Percentiles rank a stretch among this genome's conserved stretches.
Conservation (phyloP, 2,329 filamentous ascomycete species). For the Trichoderma polysporum region DNA sequence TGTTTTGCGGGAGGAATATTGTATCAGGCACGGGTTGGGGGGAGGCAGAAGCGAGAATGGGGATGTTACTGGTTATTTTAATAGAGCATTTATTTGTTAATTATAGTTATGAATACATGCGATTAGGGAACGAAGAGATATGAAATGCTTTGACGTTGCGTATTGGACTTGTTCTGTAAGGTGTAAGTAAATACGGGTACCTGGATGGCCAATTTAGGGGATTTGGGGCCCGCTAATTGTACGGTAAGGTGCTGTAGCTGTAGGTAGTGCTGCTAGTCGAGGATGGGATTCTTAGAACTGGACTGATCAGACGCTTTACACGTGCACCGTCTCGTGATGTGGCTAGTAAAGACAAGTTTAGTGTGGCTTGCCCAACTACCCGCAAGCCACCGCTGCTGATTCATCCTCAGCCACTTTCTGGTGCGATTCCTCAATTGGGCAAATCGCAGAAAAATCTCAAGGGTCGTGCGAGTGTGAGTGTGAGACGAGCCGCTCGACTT, state of each 20-base stretch:
- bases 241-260: background rate
- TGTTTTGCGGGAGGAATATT: background rate
- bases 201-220: background rate
- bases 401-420: slow-evolving; percentile 11
- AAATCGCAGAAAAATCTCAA: slow-evolving; percentile 35
- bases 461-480: slow-evolving; percentile 30
- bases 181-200: too few species aligned
- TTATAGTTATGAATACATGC: background rate
- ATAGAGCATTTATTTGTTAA: background rate
- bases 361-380: background rate
- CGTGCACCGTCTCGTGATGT: background rate
- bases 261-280: too few species aligned
- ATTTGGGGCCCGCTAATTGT: background rate
- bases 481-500: slow-evolving; percentile 26
- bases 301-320: background rate
- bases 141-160: background rate
- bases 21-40: background rate
- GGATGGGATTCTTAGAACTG: background rate
- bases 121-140: background rate
- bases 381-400: slow-evolving; percentile 1
- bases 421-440: slow-evolving; percentile 19
- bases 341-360: background rate
- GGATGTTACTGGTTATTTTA: background rate
- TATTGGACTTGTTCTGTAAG: background rate
- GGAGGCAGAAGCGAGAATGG: background rate